These are phyloP conservation scores for Glycyrrhiza uralensis DNA, from an alignment of 306 rosid genomes.

Conservation along the genomic window DNA sequence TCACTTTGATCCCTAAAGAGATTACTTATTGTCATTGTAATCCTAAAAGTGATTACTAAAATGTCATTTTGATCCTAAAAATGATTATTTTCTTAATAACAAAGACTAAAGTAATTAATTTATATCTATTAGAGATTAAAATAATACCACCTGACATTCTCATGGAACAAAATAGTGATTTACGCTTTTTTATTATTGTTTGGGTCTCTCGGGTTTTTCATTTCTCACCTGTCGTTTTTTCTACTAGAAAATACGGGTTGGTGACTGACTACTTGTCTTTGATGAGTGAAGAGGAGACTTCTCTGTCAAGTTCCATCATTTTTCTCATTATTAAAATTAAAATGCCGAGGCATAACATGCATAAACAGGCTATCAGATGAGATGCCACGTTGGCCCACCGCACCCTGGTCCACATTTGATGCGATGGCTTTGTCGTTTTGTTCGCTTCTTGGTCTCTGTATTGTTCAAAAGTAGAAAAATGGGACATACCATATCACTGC, in stretches of 20 bases:
- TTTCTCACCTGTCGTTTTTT: neutral
- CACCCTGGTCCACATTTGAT: constrained; percentile 28
- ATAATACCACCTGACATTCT: too few relatives aligned
- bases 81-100: too few relatives aligned
- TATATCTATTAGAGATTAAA: too few relatives aligned
- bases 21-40: too few relatives aligned
- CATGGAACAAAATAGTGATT: too few relatives aligned
- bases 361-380: constrained; percentile 22
- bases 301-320: constrained; percentile 28
- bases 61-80: too few relatives aligned
- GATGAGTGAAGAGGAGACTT: neutral
- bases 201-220: neutral
- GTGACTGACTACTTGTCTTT: neutral
- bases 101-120: too few relatives aligned
- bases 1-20: too few relatives aligned
- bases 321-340: constrained; percentile 18
- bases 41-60: too few relatives aligned
- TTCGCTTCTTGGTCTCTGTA: constrained; percentile 11
- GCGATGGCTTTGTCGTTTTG: constrained; percentile 29
- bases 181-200: too few relatives aligned
- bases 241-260: neutral
- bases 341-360: constrained; percentile 29
- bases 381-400: constrained; percentile 34
- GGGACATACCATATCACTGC: neutral
- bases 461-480: constrained; percentile 41